phyloP scores from a whole-genome alignment of 208 protist species.

The Willaertia magna region DNA sequence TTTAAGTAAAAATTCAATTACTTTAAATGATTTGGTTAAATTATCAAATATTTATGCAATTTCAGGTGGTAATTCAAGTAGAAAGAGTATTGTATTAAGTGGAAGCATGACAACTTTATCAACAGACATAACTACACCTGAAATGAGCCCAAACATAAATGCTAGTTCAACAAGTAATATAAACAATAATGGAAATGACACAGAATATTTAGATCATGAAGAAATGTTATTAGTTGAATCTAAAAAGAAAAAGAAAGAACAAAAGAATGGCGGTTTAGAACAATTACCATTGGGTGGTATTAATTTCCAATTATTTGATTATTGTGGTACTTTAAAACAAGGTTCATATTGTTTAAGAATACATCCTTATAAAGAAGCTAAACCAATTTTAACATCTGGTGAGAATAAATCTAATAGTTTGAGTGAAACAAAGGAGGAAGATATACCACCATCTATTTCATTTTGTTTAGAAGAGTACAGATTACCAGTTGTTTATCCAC shows the following conservation, averaged over 20 bases:
- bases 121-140: background rate
- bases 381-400: background rate
- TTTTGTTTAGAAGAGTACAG: background rate
- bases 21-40: background rate
- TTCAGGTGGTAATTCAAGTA: background rate
- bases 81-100: background rate
- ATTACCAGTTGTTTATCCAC: background rate
- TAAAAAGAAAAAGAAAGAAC: background rate
- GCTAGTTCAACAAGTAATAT: background rate
- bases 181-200: background rate
- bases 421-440: no score
- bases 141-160: background rate
- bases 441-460: background rate
- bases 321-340: background rate
- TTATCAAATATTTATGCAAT: background rate
- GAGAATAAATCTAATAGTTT: no score
- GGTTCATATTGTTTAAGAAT: background rate
- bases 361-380: background rate
- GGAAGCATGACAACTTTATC: background rate
- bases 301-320: background rate
- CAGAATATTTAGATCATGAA: background rate
- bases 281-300: background rate
- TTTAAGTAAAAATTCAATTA: background rate
- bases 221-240: background rate
- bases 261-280: no score